phyloP scores from a whole-genome alignment of 192 early-diverging fungal species.

The Backusella sp. region DNA sequence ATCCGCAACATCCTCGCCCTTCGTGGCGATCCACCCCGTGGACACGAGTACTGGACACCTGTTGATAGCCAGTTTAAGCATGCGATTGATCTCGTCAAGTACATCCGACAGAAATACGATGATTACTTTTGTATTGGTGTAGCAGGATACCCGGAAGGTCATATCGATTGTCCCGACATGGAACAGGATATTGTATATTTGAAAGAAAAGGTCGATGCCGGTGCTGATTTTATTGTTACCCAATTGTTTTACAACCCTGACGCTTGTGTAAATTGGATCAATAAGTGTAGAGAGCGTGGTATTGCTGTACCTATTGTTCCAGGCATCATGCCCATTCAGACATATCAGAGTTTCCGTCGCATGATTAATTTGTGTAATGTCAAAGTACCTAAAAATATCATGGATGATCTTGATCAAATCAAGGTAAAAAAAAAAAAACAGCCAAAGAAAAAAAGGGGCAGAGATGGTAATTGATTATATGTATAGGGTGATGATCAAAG shows the following conservation, averaged over 20 bases:
- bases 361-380: constrained; percentile 79
- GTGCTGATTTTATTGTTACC: constrained; percentile 83
- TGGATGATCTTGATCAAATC: constrained; percentile 68
- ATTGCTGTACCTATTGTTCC: constrained; percentile 69
- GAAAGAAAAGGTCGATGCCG: constrained; percentile 75
- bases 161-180: constrained; percentile 59
- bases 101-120: constrained; percentile 74
- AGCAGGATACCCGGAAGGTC: constrained; percentile 85
- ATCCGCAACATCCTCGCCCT: constrained; percentile 86
- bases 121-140: constrained; percentile 91
- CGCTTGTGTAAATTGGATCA: constrained; percentile 68
- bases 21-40: constrained; percentile 82
- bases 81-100: constrained; percentile 76
- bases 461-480: background rate
- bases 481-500: constrained; percentile 73
- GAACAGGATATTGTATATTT: constrained; percentile 59
- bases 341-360: constrained; percentile 73
- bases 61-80: constrained; percentile 72
- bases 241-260: constrained; percentile 85
- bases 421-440: constrained; percentile 47
- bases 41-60: constrained; percentile 73
- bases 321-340: constrained; percentile 90
- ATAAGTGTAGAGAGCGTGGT: constrained; percentile 57
- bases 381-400: constrained; percentile 59
- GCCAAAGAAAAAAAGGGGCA: background rate